These are phyloP conservation scores for Cyclotella atomus DNA, from an alignment of 108 stramenopile genomes.

Conservation along the genomic window DNA sequence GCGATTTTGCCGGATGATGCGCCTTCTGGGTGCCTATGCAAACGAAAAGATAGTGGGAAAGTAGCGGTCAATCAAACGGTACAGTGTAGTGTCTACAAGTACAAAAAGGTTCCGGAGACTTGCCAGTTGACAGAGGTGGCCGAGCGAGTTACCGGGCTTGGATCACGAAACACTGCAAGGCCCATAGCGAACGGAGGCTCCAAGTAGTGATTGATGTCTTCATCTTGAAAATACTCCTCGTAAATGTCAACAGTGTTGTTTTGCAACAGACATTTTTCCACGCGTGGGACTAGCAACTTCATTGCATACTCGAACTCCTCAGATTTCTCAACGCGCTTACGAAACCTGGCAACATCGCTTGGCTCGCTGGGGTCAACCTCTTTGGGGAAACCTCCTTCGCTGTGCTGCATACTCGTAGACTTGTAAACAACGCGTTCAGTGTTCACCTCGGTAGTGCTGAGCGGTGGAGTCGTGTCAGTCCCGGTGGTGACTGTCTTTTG, in stretches of 20 bases:
- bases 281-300: conserved; percentile 76
- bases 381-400: conserved; percentile 93
- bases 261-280: conserved; percentile 84
- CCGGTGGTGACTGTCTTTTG: conserved; percentile 29
- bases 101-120: too few relatives aligned
- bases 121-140: conserved; percentile 87
- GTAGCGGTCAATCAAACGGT: too few relatives aligned
- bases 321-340: conserved; percentile 92
- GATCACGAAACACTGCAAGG: conserved; percentile 90
- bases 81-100: too few relatives aligned
- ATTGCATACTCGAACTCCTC: conserved; percentile 79
- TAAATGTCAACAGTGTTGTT: conserved; percentile 93
- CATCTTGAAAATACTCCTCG: conserved; percentile 68
- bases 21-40: conserved; percentile 75
- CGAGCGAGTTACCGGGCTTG: conserved; percentile 72
- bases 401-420: conserved; percentile 75
- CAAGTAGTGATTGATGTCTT: conserved; percentile 69
- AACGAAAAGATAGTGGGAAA: too few relatives aligned
- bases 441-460: conserved; percentile 76
- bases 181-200: conserved; percentile 91
- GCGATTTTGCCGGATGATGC: too few relatives aligned
- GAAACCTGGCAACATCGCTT: conserved; percentile 69
- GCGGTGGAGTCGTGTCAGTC: conserved; percentile 47
- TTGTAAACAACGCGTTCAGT: conserved; percentile 80
- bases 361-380: conserved; percentile 90